Evolutionary conservation across 805 yeast species (phyloP), one percentile per base, ranked within the genome.

Genomic region (Cyberlindnera galapagoensis): DNA sequence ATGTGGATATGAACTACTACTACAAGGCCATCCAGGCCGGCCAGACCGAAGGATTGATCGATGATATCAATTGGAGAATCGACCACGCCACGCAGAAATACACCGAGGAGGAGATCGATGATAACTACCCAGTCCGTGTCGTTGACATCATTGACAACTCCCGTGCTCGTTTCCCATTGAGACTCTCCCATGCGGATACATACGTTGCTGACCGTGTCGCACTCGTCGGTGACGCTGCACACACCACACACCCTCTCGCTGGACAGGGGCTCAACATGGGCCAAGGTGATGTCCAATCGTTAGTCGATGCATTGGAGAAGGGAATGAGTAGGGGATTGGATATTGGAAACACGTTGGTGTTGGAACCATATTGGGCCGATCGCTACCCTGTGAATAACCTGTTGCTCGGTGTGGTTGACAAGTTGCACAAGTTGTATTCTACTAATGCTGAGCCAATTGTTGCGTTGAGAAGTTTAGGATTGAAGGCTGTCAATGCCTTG

Each of bases 231-330:
- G 98, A 92, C 59, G 97, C 98, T 2, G 97, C 97, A 0, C 98
- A 92, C 49, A 81, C 97, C 0, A 85, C 95, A 2, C 97, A 92
- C 55, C 98, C 98, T 3, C 66, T 92, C 38, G 97, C 97, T 4
- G 98, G 98, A 8, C 98, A 92, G 59, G 98, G 98, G 17, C 69
- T 92, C 35, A 92, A 92, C 57, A 87, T 90, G 95, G 98, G 98
- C 14, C 97, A 88, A 56, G 79, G 81, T 18, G 98, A 92, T 54
- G 96, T 85, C 2, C 76, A 78, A 36, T 63, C 78, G 2, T 64
- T 92, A 19, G 76, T 80, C 1, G 61, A 53, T 2, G 83, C 90
- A 0, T 50, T 92, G 18, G 94, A 84, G 43, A 62, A 40, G 8
- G 94, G 94, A 1, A 60, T 73, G 3, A 63, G 64, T 24, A 65